phyloP scores from a whole-genome alignment of 805 yeast species.

The Huiozyma naganishii region DNA sequence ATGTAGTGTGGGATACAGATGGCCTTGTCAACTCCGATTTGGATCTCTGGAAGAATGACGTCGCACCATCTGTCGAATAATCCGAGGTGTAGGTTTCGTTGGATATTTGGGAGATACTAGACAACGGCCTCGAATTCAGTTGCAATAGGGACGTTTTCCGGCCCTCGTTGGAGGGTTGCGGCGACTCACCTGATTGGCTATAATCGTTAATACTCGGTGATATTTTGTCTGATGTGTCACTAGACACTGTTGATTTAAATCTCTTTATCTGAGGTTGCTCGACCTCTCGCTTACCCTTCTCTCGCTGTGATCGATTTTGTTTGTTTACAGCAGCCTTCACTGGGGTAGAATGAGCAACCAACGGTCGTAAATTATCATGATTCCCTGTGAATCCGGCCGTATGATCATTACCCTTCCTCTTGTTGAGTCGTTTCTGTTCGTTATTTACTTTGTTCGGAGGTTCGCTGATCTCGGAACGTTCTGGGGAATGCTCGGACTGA shows the following conservation, averaged over 20 bases:
- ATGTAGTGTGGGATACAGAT: conserved; percentile 1
- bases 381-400: neutral
- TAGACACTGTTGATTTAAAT: conserved; percentile 18
- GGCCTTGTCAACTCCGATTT: conserved; percentile 1
- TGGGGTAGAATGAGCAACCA: neutral
- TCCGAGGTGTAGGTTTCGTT: conserved; percentile 40
- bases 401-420: conserved; percentile 1
- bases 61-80: conserved; percentile 33
- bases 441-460: neutral
- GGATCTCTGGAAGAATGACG: conserved; percentile 4
- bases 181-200: conserved; percentile 13
- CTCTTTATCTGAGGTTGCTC: conserved; percentile 15
- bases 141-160: conserved; percentile 7
- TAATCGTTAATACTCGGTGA: conserved; percentile 23
- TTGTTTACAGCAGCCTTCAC: neutral
- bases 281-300: neutral
- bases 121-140: conserved; percentile 35
- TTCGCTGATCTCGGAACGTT: neutral
- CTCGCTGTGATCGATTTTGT: too few relatives aligned
- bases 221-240: conserved; percentile 12
- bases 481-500: neutral
- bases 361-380: neutral
- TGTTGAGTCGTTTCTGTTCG: neutral
- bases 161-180: conserved; percentile 7
- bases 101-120: conserved; percentile 43